These are phyloP conservation scores for Arabis hirsuta DNA, from an alignment of 345 rosid genomes.

Conservation along the genomic window DNA sequence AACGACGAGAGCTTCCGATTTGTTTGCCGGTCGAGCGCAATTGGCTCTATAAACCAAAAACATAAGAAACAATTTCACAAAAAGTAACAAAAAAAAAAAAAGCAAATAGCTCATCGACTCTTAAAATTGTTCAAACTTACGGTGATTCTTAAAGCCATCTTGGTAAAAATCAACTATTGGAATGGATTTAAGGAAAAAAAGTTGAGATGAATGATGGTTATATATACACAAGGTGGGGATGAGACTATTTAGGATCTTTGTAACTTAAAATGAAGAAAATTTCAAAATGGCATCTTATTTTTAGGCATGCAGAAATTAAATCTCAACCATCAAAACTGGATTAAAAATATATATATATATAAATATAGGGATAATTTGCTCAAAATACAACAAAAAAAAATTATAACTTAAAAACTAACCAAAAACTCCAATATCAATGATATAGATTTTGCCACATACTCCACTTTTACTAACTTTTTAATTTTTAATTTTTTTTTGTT, in stretches of 20 bases:
- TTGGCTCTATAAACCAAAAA: constrained; percentile 27
- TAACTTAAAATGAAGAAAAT: constrained; percentile 29
- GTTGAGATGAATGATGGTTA: constrained; percentile 20
- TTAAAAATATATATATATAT: no score
- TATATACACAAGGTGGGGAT: constrained; percentile 14
- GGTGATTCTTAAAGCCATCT: constrained; percentile 41
- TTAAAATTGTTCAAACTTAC: constrained; percentile 13
- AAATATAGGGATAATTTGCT: no score
- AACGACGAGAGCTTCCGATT: constrained; percentile 27
- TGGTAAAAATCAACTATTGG: background rate
- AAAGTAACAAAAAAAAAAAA: background rate
- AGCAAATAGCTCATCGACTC: background rate
- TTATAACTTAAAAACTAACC: no score
- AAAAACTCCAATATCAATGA: no score
- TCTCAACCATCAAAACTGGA: constrained; percentile 7
- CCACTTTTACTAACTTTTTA: no score
- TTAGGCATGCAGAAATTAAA: constrained; percentile 26
- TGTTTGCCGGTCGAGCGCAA: constrained; percentile 22
- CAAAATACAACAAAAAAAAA: no score
- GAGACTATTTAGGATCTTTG: constrained; percentile 40
- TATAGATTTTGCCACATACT: no score
- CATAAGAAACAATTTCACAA: background rate
- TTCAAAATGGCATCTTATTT: constrained; percentile 33
- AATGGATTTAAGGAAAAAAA: background rate
- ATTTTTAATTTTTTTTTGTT: no score